Conservation (phyloP, 2,329 filamentous ascomycete species). For the Cryphonectria carpinicola region DNA sequence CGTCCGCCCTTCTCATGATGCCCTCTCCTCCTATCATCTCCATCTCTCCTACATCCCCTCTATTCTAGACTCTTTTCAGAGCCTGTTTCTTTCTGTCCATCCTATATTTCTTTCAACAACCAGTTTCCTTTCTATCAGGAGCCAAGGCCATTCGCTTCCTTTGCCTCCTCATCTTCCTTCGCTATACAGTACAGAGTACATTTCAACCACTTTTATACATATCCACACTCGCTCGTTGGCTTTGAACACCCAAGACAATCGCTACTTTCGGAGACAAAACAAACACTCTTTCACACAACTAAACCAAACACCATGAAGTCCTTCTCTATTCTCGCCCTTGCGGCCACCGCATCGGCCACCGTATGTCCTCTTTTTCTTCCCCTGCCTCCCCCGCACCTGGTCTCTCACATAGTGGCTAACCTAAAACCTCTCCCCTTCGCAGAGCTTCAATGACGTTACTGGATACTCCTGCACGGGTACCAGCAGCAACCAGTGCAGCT, state of each 20-base stretch:
- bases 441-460: slow-evolving; percentile 37
- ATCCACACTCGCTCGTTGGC: slow-evolving; percentile 23
- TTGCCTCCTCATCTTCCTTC: slow-evolving; percentile 44
- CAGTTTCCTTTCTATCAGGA: slow-evolving; percentile 42
- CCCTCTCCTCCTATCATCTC: slow-evolving; percentile 26
- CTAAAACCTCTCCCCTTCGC: slow-evolving; percentile 27
- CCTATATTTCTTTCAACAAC: slow-evolving; percentile 31
- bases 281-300: slow-evolving; percentile 22
- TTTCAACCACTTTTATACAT: slow-evolving; percentile 16
- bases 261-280: slow-evolving; percentile 2
- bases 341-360: slow-evolving; percentile 55
- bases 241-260: slow-evolving; percentile 16
- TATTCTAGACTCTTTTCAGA: slow-evolving; percentile 1
- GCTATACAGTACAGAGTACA: slow-evolving; percentile 30
- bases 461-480: slow-evolving; percentile 71
- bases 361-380: slow-evolving; percentile 36
- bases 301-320: slow-evolving; percentile 55
- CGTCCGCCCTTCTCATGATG: slow-evolving; percentile 11
- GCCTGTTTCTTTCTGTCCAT: slow-evolving; percentile 16
- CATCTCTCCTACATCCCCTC: slow-evolving; percentile 26
- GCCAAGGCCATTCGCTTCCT: slow-evolving; percentile 64
- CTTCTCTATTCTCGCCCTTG: slow-evolving; percentile 53
- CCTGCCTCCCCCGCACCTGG: background rate
- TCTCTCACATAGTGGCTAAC: slow-evolving; percentile 6
- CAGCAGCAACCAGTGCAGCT: slow-evolving; percentile 76